phyloP scores from a whole-genome alignment of 768 basidiomycete genomes.

The Agaricus blazei region DNA sequence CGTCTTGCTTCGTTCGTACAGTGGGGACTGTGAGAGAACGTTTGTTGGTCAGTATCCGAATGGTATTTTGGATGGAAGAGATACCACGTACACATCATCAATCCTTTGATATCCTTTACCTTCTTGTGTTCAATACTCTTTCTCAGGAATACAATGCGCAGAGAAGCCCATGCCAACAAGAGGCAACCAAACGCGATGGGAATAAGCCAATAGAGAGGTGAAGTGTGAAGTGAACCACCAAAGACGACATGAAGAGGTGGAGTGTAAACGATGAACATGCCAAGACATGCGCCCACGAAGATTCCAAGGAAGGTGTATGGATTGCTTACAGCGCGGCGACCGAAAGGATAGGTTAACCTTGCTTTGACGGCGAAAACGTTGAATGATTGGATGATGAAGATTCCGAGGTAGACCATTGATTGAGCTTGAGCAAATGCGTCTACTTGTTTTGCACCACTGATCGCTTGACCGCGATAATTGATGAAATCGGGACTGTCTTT shows the following conservation, averaged over 20 bases:
- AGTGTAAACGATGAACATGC: conserved; percentile 66
- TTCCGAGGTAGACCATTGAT: conserved; percentile 62
- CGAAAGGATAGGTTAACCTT: conserved; percentile 60
- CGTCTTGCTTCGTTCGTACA: too few relatives aligned
- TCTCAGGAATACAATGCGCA: conserved; percentile 53
- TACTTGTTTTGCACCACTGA: conserved; percentile 44
- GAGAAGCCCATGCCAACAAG: conserved; percentile 50
- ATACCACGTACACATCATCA: conserved; percentile 62
- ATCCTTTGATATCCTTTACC: conserved; percentile 61
- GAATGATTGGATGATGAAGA: conserved; percentile 68
- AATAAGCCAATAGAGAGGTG: conserved; percentile 66
- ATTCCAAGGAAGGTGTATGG: conserved; percentile 63
- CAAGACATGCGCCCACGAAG: conserved; percentile 53
- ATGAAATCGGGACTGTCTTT: conserved; percentile 48
- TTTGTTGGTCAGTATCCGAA: not conserved
- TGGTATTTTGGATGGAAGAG: not conserved
- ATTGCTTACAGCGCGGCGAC: conserved; percentile 49
- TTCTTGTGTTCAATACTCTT: conserved; percentile 49
- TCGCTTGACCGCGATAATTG: conserved; percentile 43
- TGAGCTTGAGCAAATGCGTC: conserved; percentile 58
- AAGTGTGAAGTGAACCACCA: conserved; percentile 51
- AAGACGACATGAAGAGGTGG: conserved; percentile 68
- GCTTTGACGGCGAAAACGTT: conserved; percentile 71
- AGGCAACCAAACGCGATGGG: conserved; percentile 54
- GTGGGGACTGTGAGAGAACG: too few relatives aligned